These are phyloP conservation scores for Coniochaeta sp. DNA, from an alignment of 2,329 filamentous ascomycete species.

Conservation along the genomic window DNA sequence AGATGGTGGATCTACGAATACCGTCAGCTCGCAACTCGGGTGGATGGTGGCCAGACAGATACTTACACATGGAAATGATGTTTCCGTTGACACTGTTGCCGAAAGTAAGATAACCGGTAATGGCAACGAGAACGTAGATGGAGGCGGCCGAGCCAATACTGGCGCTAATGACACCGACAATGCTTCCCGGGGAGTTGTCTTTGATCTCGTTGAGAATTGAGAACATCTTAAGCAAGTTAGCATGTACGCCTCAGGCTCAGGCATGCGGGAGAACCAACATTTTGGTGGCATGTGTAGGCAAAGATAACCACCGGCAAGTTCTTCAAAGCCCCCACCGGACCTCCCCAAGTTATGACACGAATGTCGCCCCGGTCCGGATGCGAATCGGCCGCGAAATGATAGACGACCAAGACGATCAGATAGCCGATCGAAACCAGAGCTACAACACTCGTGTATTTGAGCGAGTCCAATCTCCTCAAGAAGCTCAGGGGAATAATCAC, in stretches of 20 bases:
- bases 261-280: conserved; percentile 47
- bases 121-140: conserved; percentile 84
- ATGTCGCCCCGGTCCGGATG: conserved; percentile 65
- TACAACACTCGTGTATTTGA: conserved; percentile 94
- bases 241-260: not conserved
- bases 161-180: conserved; percentile 68
- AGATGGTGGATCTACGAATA: conserved; percentile 53
- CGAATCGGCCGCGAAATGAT: conserved; percentile 80
- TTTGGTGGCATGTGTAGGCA: conserved; percentile 99
- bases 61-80: conserved; percentile 85
- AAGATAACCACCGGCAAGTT: conserved; percentile 94
- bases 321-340: conserved; percentile 69
- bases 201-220: conserved; percentile 93
- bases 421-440: conserved; percentile 92
- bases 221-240: conserved; percentile 68
- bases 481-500: conserved; percentile 93
- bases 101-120: conserved; percentile 94
- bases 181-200: conserved; percentile 69
- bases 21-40: conserved; percentile 6
- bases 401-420: conserved; percentile 84
- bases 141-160: conserved; percentile 84
- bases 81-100: conserved; percentile 85
- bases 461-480: conserved; percentile 79
- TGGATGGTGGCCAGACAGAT: not conserved
- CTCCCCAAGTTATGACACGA: conserved; percentile 69